Evolutionary conservation across 1,284 basidiomycete genomes (phyloP), one percentile per base, ranked within the genome.

Genomic region (Takashimella tepidaria): DNA sequence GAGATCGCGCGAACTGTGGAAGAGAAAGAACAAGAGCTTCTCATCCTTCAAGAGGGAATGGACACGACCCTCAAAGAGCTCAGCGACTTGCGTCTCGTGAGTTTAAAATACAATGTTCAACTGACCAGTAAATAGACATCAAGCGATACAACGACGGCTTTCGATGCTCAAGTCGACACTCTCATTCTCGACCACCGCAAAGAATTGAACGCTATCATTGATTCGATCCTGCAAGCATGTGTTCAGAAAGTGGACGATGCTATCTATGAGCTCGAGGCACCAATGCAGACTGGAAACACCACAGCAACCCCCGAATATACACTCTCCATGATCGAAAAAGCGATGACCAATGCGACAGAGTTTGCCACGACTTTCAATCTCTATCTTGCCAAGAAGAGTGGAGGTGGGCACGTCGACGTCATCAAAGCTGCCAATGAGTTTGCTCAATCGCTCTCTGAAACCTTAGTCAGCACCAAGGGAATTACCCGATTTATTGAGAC

Each of bases 241-340:
- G 89, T 95, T 37, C 89, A 95, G 64, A 98, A 98, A 76, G 85
- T 98, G 46, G 96, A 99, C 68, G 95, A 98, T 71, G 84, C 90
- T 3, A 89, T 98, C 65, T 98, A 98, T 77, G 93, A 98, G 75
- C 82, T 98, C 50, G 95, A 99, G 76, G 93, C 93, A 5, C 91
- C 92, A 8, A 87, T 89, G 42, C 88, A 92, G 64, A 86, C 86
- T 5, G 96, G 95, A 43, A 98, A 98, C 78, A 83, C 88, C 59
- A 95, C 89, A 62, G 92, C 95, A 6, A 98, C 96, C 1, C 95
- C 96, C 13, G 93, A 97, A 72, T 98, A 98, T 72, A 96, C 93
- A 0, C 79, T 98, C 22, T 98, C 96, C 10, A 92, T 98, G 86
- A 92, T 98, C 67, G 96, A 99, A 75, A 98, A 98, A 79, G 88